Evolutionary conservation across 2,329 filamentous ascomycete species (phyloP), one percentile per base, ranked within the genome.

Genomic region (Elsinoe fawcettii): DNA sequence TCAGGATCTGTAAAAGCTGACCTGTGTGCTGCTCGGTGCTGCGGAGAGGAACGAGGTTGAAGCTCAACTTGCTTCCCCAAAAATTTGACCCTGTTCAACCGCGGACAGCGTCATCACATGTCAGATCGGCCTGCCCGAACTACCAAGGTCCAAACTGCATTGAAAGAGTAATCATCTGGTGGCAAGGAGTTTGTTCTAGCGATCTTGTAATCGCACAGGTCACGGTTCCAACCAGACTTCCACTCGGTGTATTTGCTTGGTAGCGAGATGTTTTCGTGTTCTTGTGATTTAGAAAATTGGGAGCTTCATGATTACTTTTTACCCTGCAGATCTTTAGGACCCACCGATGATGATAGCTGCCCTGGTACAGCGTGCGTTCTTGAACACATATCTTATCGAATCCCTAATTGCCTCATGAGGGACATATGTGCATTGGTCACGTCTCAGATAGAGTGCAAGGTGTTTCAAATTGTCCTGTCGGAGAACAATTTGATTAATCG

Each of bases 21-120:
- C 34, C 22, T 44, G 39, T 12, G 16, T 49, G n/a, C n/a, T 30
- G 49, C 23, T 53, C n/a, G 49, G 32, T 20, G 12, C 12, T 53
- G 30, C n/a, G 49, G n/a, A 53, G 16, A 37, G 32, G 16, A 25
- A 49, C 23, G 27, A 36, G 27, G 49, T 49, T 49, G 44, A 22
- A 53, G 49, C 49, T 53, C 49, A 53, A 53, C 49, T 53, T 25
- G 32, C 49, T 53, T 53, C 49, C 49, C 49, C 49, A 53, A 53
- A 51, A 53, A 37, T 39, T 53, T 39, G 20, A 20, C 46, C 46
- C 27, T 32, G 25, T 18, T 51, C 46, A 34, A 34, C 46, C 46
- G 41, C 20, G 41, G 41, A 46, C 9, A 46, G 41, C 41, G 41
- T 46, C 41, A 46, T 46, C 41, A 46, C 41, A 46, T 46, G 41